Evolutionary conservation across 805 yeast genomes (phyloP).

Genomic region (Candida alai): DNA sequence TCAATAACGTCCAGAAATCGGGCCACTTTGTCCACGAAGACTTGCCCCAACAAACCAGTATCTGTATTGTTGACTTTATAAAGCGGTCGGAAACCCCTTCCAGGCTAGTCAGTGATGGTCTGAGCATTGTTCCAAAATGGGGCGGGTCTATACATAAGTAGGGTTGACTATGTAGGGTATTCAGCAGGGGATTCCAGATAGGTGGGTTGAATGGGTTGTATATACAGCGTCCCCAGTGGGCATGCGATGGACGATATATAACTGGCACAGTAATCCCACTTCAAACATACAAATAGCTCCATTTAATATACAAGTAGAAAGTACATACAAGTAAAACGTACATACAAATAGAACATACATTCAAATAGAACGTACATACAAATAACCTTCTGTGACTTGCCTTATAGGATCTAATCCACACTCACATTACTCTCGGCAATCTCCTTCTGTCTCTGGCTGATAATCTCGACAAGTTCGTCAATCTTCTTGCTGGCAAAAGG

Average conservation of each 20-base stretch:
- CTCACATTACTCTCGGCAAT: constrained; percentile 31
- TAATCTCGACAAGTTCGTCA: constrained; percentile 65
- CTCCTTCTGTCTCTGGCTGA: constrained; percentile 40
- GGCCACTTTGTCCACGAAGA: constrained; percentile 98
- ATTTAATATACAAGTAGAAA: no score
- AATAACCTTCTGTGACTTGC: no score
- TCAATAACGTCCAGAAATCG: constrained; percentile 47
- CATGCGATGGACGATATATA: no score
- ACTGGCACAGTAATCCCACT: no score
- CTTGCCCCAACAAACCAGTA: constrained; percentile 62
- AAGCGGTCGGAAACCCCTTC: constrained; percentile 41
- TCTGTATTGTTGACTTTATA: constrained; percentile 48
- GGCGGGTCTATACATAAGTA: constrained; percentile 28
- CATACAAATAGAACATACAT: no score
- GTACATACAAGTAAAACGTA: no score
- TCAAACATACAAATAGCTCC: no score
- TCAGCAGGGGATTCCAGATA: no score
- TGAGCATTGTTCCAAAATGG: constrained; percentile 35
- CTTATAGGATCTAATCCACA: constrained; percentile 46
- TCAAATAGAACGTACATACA: no score
- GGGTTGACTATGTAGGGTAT: no score
- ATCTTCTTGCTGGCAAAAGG: constrained; percentile 88
- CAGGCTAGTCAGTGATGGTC: constrained; percentile 22
- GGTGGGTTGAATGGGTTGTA: no score
- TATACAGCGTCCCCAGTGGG: no score